These are phyloP conservation scores for Lepidium didymum DNA, from an alignment of 345 rosid genomes.

Conservation along the genomic window DNA sequence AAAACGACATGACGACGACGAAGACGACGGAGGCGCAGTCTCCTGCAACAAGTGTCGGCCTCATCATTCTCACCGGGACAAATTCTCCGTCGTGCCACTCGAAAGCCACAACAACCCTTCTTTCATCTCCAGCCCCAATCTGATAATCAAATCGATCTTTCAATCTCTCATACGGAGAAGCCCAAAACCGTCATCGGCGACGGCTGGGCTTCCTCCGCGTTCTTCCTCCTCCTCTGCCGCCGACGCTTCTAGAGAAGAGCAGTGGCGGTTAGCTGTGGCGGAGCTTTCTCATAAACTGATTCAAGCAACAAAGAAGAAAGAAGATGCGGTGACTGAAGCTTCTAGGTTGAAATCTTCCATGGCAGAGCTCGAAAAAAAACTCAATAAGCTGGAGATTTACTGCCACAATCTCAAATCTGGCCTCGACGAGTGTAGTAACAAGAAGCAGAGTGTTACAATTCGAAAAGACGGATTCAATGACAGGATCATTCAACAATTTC, in stretches of 20 bases:
- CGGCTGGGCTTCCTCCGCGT: conserved; percentile 15
- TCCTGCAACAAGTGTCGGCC: conserved; percentile 94
- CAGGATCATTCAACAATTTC: conserved; percentile 55
- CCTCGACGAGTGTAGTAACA: conserved; percentile 56
- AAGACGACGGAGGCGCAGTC: conserved; percentile 35
- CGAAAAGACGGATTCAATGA: conserved; percentile 30
- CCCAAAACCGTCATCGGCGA: conserved; percentile 37
- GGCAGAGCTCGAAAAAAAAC: conserved; percentile 94
- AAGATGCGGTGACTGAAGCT: conserved; percentile 74
- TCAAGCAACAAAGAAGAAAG: conserved; percentile 73
- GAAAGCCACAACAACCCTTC: conserved; percentile 52
- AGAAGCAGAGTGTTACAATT: conserved; percentile 21
- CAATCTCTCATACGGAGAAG: conserved; percentile 60
- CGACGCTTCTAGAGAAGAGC: conserved; percentile 50
- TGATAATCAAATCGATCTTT: conserved; percentile 59
- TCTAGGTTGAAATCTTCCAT: conserved; percentile 69
- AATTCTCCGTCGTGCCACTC: conserved; percentile 73
- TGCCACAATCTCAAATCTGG: conserved; percentile 74
- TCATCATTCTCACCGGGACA: conserved; percentile 50
- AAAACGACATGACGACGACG: conserved; percentile 38
- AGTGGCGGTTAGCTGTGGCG: conserved; percentile 63
- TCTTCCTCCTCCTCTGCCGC: conserved; percentile 24
- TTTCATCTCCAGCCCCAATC: conserved; percentile 68
- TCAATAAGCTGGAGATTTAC: conserved; percentile 73
- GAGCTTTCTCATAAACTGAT: conserved; percentile 81